Evolutionary conservation across 2,329 filamentous ascomycete species (phyloP).

Genomic region (Ophiostoma ulmi): DNA sequence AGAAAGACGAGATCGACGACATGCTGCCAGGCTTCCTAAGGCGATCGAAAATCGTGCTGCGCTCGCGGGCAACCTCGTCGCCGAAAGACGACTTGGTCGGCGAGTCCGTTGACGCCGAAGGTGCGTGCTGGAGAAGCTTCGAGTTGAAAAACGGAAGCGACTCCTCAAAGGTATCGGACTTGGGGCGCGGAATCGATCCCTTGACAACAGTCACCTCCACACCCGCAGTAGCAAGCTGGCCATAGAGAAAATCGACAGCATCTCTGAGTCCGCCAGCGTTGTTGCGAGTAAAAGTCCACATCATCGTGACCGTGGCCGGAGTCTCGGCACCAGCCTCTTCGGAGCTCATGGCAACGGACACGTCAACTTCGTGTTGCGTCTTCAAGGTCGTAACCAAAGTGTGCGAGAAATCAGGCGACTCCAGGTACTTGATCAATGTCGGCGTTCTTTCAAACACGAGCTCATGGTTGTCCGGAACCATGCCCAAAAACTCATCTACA

Average conservation of each 20-base stretch:
- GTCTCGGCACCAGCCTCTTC: slow-evolving; percentile 38
- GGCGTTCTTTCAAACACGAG: slow-evolving; percentile 73
- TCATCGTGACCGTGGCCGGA: slow-evolving; percentile 55
- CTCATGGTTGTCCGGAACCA: slow-evolving; percentile 96
- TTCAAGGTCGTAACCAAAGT: slow-evolving; percentile 81
- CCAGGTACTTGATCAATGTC: slow-evolving; percentile 74
- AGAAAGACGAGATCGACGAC: slow-evolving; percentile 90
- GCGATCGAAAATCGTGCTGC: slow-evolving; percentile 80
- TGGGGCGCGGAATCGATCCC: slow-evolving; percentile 93
- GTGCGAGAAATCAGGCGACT: slow-evolving; percentile 71
- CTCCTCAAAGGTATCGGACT: slow-evolving; percentile 97
- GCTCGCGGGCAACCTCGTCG: slow-evolving; percentile 73
- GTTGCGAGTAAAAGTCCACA: slow-evolving; percentile 88
- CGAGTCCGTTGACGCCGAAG: slow-evolving; percentile 76
- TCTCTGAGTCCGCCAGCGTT: slow-evolving; percentile 93
- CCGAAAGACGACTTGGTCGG: slow-evolving; percentile 80
- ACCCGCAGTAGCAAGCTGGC: slow-evolving; percentile 78
- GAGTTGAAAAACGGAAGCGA: slow-evolving; percentile 95
- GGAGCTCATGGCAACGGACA: slow-evolving; percentile 55
- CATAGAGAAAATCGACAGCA: slow-evolving; percentile 89
- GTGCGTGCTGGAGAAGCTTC: slow-evolving; percentile 89
- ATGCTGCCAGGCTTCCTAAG: slow-evolving; percentile 93
- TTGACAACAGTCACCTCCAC: slow-evolving; percentile 84
- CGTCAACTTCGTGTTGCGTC: slow-evolving; percentile 85
- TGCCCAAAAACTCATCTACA: slow-evolving; percentile 91